Base-by-base conservation (phyloP, 306 rosid species). In the Lathyrus tuberosus region DNA sequence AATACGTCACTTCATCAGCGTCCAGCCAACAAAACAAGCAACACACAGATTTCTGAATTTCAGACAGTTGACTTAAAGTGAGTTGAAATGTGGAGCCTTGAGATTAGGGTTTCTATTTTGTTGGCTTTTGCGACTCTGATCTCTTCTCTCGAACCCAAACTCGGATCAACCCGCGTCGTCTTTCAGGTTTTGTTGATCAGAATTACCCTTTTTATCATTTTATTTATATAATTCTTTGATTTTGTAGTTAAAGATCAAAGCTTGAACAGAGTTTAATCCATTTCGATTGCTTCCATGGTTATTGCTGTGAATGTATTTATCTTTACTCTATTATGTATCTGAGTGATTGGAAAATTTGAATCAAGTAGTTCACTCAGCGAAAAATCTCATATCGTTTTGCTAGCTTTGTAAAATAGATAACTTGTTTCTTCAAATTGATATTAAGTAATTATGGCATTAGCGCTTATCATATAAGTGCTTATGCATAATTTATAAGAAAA, bases 161-260 rank as follows among this genome's bases (percentile, higher is more conserved):
- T 90, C 3, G 97, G 97, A 78, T 90, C 90, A 0, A 71, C 86
- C 52, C 95, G 97, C 35, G 97, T 88, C 16, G 95, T 88, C 67
- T 90, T 90, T 76, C 97, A 90, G 95, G 96, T 90, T 73, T 62
- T 79, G 40, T 17, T 8, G 44, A 14, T 48, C 20, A 43, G 14
- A 26, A 42, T 59, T 76, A 38, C 8, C 44, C 17, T 1, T 37
- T 72, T 30, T 24, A 26, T 22, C 20, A 6, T 68, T 31, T 4
- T 9, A 60, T 8, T 56, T 24, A 24, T 15, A 0, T 37, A 22
- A 10, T 65, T 63, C 35, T 69, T 71, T 62, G 7, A 49, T 28
- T 78, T 76, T 71, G 26, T 22, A 31, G 51, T 67, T 8, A n/a
- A 61, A 53, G 9, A 46, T 72, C 57, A 72, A 24, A 28, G 24